Conservation (phyloP, 2,329 filamentous ascomycete species). For the Trichoderma brevicompactum region DNA sequence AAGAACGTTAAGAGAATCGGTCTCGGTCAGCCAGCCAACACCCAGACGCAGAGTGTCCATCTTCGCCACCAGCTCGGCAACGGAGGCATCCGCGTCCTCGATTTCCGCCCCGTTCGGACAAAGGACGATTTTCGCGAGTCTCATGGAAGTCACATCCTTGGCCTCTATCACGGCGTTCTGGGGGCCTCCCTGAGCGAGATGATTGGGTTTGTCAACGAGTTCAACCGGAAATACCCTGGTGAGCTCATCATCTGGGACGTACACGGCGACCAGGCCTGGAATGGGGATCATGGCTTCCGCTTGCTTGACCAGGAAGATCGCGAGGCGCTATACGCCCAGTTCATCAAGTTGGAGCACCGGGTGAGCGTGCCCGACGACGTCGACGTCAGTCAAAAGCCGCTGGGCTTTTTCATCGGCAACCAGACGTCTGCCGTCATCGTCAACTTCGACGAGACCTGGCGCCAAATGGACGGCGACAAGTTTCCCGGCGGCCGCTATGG, state of each 20-base stretch:
- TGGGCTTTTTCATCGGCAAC: slow-evolving; percentile 37
- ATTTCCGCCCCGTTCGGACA: slow-evolving; percentile 35
- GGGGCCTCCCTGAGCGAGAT: slow-evolving; percentile 39
- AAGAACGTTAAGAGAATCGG: slow-evolving; percentile 17
- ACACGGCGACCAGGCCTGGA: slow-evolving; percentile 28
- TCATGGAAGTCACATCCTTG: slow-evolving; percentile 32
- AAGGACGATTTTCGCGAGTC: slow-evolving; percentile 30
- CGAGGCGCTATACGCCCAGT: slow-evolving; percentile 32
- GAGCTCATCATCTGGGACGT: slow-evolving; percentile 44
- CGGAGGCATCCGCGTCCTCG: slow-evolving; percentile 40
- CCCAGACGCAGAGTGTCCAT: slow-evolving; percentile 34
- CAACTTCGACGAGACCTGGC: slow-evolving; percentile 37
- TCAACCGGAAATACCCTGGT: slow-evolving; percentile 38
- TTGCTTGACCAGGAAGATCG: slow-evolving; percentile 20
- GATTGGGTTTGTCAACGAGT: slow-evolving; percentile 38
- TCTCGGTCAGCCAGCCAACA: slow-evolving; percentile 31
- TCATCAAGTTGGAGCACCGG: slow-evolving; percentile 35
- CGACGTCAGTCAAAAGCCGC: slow-evolving; percentile 37
- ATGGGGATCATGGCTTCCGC: background rate
- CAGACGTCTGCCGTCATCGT: slow-evolving; percentile 38
- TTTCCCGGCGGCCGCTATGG: slow-evolving; percentile 38
- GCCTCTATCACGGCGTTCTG: slow-evolving; percentile 35
- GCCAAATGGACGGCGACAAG: background rate
- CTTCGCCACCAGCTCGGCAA: slow-evolving; percentile 36
- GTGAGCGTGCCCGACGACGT: slow-evolving; percentile 31